phyloP scores from a whole-genome alignment of 371 early-diverging fungal species.

The Rhizopus delemar region DNA sequence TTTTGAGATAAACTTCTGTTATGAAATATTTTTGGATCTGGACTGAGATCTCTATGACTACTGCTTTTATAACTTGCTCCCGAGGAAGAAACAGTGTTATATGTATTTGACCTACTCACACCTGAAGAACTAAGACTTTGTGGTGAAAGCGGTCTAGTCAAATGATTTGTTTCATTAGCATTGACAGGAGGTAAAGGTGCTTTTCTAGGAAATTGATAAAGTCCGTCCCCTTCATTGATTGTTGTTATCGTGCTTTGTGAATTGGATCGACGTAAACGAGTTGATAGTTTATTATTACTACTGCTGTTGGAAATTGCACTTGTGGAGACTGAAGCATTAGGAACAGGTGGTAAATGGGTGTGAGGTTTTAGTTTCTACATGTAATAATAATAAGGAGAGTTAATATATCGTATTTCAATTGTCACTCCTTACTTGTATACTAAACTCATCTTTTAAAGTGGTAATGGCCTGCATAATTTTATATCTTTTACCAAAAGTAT shows the following conservation, averaged over 20 bases:
- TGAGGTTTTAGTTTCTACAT: conserved; percentile 3
- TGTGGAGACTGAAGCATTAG: conserved; percentile 26
- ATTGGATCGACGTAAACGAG: conserved; percentile 19
- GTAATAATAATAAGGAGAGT: background rate
- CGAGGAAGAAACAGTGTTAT: conserved; percentile 39
- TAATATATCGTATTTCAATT: too few species aligned
- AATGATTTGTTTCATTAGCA: conserved; percentile 5
- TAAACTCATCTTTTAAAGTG: conserved; percentile 42
- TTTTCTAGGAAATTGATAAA: conserved; percentile 49
- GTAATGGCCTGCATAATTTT: conserved; percentile 72
- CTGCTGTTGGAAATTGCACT: conserved; percentile 18
- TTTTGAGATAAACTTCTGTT: conserved; percentile 25
- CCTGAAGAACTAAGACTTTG: conserved; percentile 35
- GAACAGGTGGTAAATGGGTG: conserved; percentile 12
- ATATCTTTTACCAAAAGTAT: conserved; percentile 69
- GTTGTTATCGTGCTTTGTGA: conserved; percentile 14
- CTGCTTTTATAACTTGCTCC: conserved; percentile 15
- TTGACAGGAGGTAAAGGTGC: conserved; percentile 43
- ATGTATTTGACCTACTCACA: conserved; percentile 48
- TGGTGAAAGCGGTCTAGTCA: conserved; percentile 36
- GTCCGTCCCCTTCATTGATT: conserved; percentile 15
- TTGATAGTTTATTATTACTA: conserved; percentile 8
- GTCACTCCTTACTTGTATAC: background rate
- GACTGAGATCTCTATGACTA: conserved; percentile 12
- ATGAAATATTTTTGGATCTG: conserved; percentile 19